Evolutionary conservation across 1,284 basidiomycete species (phyloP).

Genomic region (Papiliotrema nemorosa): DNA sequence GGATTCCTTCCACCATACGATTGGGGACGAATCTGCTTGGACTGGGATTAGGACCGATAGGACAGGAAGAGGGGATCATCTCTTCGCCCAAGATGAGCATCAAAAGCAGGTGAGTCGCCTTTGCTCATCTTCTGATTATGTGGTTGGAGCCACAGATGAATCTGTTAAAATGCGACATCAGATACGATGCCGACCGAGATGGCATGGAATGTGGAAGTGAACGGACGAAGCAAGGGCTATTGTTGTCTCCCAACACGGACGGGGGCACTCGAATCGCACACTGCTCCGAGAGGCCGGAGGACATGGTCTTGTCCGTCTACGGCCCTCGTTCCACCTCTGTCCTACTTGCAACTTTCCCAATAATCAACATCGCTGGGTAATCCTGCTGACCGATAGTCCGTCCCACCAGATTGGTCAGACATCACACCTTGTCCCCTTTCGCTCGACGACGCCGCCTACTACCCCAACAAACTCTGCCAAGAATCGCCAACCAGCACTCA

Average conservation of each 20-base stretch:
- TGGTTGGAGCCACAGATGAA: not conserved
- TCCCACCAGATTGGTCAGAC: too few relatives aligned
- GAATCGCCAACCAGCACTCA: not conserved
- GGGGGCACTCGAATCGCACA: too few relatives aligned
- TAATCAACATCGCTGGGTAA: too few relatives aligned
- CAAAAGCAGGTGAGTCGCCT: not conserved
- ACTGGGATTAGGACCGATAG: not conserved
- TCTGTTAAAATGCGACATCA: not conserved
- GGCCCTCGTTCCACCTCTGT: too few relatives aligned
- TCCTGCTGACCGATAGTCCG: too few relatives aligned
- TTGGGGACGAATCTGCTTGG: slow-evolving; percentile 1
- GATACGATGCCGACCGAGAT: not conserved
- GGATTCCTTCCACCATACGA: not conserved
- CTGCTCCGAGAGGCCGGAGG: too few relatives aligned
- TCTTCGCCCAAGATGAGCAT: not conserved
- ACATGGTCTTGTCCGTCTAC: too few relatives aligned
- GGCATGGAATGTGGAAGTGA: too few relatives aligned
- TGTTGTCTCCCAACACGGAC: too few relatives aligned
- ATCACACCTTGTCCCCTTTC: too few relatives aligned
- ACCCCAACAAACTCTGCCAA: not conserved
- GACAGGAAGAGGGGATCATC: not conserved
- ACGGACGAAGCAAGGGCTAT: too few relatives aligned
- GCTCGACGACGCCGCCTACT: not conserved
- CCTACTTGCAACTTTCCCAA: too few relatives aligned
- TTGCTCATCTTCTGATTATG: not conserved